These are phyloP conservation scores for Cystobasidium slooffiae DNA, from an alignment of 1,284 basidiomycete species.

Conservation along the genomic window DNA sequence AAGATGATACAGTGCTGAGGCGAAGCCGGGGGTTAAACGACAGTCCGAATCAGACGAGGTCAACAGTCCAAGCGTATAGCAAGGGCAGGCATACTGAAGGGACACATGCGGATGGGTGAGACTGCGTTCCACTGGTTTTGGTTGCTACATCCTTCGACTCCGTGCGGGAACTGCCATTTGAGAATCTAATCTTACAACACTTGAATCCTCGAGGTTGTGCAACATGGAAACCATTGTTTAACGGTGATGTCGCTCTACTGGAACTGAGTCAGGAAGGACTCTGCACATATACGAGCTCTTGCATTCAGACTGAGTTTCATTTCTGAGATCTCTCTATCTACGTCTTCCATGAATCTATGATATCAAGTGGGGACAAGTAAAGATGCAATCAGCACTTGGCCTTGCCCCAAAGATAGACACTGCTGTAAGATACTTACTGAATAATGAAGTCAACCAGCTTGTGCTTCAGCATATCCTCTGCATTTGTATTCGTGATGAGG, in stretches of 20 bases:
- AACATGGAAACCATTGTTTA: background rate
- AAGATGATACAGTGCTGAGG: too few species aligned
- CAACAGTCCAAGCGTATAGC: too few species aligned
- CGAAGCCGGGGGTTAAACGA: too few species aligned
- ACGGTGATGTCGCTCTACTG: conserved; percentile 16
- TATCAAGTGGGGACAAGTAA: conserved; percentile 19
- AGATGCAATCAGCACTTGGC: background rate
- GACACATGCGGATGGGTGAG: too few species aligned
- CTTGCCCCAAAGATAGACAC: background rate
- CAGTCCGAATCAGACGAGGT: too few species aligned
- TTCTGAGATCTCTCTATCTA: conserved; percentile 64
- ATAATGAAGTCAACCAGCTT: conserved; percentile 99
- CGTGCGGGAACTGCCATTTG: too few species aligned
- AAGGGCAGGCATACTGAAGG: too few species aligned
- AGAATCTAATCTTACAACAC: conserved; percentile 8
- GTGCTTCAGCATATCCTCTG: conserved; percentile 98
- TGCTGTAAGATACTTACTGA: conserved; percentile 64
- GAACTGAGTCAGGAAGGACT: conserved; percentile 58
- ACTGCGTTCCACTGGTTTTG: too few species aligned
- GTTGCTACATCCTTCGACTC: too few species aligned
- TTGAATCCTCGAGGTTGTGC: too few species aligned
- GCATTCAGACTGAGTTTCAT: conserved; percentile 80
- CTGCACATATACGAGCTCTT: conserved; percentile 94
- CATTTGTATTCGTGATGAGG: conserved; percentile 94
- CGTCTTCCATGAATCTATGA: conserved; percentile 56